Conservation (phyloP, 75 land plant genomes). For the Chamaecyparis obtusa region DNA sequence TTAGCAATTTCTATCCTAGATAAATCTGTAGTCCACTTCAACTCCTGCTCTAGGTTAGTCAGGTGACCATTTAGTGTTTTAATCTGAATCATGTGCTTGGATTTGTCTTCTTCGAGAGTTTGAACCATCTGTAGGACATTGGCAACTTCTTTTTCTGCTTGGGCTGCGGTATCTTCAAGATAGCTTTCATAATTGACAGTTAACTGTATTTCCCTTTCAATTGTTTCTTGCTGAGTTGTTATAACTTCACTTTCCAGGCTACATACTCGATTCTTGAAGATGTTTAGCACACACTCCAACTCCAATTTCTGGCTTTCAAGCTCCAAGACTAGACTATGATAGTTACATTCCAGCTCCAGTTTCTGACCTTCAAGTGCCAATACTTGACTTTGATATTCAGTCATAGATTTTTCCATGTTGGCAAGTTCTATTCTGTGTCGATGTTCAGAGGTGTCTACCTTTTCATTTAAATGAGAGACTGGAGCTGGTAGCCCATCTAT, state of each 20-base stretch:
- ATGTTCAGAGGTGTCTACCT: neutral
- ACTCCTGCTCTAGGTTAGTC: neutral
- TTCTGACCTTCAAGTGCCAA: neutral
- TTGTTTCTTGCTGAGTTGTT: neutral
- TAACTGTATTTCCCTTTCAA: neutral
- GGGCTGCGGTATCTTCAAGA: neutral
- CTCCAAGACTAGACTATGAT: neutral
- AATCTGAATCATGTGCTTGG: neutral
- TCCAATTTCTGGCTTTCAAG: neutral
- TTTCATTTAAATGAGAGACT: neutral
- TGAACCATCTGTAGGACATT: neutral
- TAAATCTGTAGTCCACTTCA: neutral
- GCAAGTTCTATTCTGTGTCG: neutral
- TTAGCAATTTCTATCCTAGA: neutral
- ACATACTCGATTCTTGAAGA: neutral
- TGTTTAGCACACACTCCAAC: neutral
- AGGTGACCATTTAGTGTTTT: neutral
- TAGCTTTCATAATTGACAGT: neutral
- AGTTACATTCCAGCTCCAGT: neutral
- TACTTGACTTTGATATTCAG: neutral
- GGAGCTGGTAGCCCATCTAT: neutral
- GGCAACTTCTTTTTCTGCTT: neutral
- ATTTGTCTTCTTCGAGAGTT: slow-evolving; percentile 1
- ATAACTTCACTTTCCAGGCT: neutral
- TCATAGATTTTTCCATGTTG: neutral